Conservation (phyloP, 2,329 filamentous ascomycete species). For the Fusarium pininemorale region DNA sequence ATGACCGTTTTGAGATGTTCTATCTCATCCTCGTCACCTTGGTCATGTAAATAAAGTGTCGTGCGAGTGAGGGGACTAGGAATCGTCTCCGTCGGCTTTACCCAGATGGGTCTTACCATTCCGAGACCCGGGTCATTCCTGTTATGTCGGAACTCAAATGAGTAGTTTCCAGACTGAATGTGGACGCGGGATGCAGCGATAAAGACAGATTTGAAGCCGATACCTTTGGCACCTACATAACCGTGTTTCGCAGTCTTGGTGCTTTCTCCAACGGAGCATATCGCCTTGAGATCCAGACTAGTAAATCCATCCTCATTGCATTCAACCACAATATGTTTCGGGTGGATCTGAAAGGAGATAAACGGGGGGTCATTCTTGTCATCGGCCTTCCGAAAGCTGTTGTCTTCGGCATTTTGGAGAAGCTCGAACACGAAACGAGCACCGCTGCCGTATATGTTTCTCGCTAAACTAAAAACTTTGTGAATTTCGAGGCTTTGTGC, state of each 20-base stretch:
- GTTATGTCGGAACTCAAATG: slow-evolving; percentile 21
- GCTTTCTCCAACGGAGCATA: slow-evolving; percentile 26
- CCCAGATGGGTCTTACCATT: slow-evolving; percentile 28
- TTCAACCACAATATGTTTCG: slow-evolving; percentile 22
- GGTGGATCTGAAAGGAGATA: slow-evolving; percentile 26
- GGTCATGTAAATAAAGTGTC: slow-evolving; percentile 17
- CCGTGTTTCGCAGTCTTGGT: slow-evolving; percentile 24
- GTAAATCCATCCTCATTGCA: slow-evolving; percentile 34
- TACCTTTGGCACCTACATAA: slow-evolving; percentile 28
- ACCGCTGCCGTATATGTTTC: slow-evolving; percentile 29
- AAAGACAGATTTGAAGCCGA: slow-evolving; percentile 32
- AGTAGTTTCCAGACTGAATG: slow-evolving; percentile 31
- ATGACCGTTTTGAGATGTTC: neutral
- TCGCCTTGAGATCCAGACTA: slow-evolving; percentile 7
- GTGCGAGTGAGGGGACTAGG: slow-evolving; percentile 16
- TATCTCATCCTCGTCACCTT: slow-evolving; percentile 2
- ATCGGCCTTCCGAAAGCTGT: neutral
- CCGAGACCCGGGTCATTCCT: slow-evolving; percentile 14
- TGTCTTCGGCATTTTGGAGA: slow-evolving; percentile 34
- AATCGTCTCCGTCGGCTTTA: neutral
- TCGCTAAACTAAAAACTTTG: slow-evolving; percentile 4
- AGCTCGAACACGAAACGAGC: slow-evolving; percentile 35
- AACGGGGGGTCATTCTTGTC: neutral
- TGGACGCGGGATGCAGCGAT: slow-evolving; percentile 19
- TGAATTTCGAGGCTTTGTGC: neutral